Base-by-base conservation (phyloP, 345 rosid genomes). In the Cardamine resedifolia region DNA sequence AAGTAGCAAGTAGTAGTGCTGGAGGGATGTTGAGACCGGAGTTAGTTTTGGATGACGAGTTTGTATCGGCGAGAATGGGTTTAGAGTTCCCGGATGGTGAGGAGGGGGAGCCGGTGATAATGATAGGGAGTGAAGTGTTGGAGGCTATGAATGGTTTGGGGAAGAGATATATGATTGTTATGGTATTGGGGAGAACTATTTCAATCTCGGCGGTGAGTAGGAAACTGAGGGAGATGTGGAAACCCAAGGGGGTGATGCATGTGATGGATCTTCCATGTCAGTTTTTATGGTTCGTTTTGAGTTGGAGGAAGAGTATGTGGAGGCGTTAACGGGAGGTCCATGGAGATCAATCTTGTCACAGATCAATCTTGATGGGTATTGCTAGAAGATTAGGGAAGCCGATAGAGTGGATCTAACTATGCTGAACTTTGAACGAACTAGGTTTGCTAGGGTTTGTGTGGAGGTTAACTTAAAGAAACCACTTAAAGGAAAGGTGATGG, bases 11-110 rank as follows among this genome's bases (percentile, higher is more conserved):
- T n/a, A n/a, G n/a, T n/a, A n/a, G n/a, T n/a, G n/a, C n/a, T n/a
- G 44, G 44, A 0, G 44, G n/a, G 0, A 0, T 3, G 6, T 1
- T 6, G 3, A 0, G 1, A 0, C 44, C n/a, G 44, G 5, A 39
- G n/a, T n/a, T n/a, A 1, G 0, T 3, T 0, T 39, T 39, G 6
- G n/a, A 12, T 11, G 44, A 11, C 1, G n/a, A 3, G 15, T 39
- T 39, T 4, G 16, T 39, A 2, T 0, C 6, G 1, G 16, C 5
- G 6, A 39, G 45, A 2, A 0, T 39, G 2, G 0, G 0, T 0
- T 0, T 39, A 6, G 45, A 39, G 0, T 39, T 39, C 4, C 6
- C 16, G 2, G 0, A 39, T 4, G 16, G n/a, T 2, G 6, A 39
- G 2, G 16, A 14, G 4, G 45, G 45, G 0, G 45, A 39, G 1